phyloP scores from a whole-genome alignment of 306 rosid genomes.

The Ammopiptanthus mongolicus region DNA sequence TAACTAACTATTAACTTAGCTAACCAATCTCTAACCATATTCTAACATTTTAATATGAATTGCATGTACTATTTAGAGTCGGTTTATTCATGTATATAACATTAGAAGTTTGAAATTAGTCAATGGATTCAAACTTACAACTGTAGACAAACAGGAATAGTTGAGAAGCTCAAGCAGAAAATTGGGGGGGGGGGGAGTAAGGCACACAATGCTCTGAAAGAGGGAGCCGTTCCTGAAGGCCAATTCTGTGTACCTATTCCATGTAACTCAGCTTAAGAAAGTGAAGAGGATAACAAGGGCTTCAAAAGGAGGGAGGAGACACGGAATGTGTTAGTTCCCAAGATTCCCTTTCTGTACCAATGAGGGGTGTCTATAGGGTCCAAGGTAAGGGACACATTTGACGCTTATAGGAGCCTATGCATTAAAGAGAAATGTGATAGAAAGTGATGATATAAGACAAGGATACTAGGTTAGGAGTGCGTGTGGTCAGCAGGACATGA shows the following conservation, averaged over 20 bases:
- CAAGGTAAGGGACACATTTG: neutral
- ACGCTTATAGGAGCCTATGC: neutral
- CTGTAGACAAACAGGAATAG: neutral
- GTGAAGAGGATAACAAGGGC: neutral
- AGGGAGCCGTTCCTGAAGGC: neutral
- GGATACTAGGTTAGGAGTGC: neutral
- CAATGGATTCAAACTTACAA: neutral
- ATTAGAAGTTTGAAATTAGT: constrained; percentile 5
- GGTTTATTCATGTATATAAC: neutral
- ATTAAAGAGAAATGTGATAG: neutral
- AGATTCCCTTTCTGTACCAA: neutral
- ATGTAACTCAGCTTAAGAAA: neutral
- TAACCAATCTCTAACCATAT: neutral
- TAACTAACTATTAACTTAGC: neutral
- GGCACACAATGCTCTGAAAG: neutral
- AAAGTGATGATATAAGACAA: neutral
- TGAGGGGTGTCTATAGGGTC: neutral
- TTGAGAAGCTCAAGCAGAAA: too few species aligned
- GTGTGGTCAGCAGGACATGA: neutral
- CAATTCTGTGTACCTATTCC: neutral
- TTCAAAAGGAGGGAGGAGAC: neutral
- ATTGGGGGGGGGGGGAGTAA: neutral
- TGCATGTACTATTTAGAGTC: neutral
- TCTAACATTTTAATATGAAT: neutral
- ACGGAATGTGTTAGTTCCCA: neutral